Conservation (phyloP, 2,329 filamentous ascomycete genomes). For the Fusarium anguioides region DNA sequence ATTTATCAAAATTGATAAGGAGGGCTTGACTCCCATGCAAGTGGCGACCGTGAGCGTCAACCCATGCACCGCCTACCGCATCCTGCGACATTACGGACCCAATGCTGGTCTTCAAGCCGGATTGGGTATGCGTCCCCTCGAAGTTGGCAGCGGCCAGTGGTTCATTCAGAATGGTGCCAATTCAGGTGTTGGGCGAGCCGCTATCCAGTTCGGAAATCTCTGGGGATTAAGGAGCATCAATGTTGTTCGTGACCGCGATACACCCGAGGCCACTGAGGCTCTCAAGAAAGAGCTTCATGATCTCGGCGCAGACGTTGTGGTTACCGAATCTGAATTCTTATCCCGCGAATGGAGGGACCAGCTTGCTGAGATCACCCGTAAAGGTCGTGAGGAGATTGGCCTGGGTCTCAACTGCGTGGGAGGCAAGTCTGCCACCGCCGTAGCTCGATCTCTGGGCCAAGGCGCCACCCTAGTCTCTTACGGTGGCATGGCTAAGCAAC, state of each 20-base stretch:
- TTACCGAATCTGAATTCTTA: constrained; percentile 67
- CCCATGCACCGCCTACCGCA: constrained; percentile 92
- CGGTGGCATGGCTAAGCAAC: constrained; percentile 93
- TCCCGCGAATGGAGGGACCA: constrained; percentile 70
- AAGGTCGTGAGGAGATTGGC: constrained; percentile 76
- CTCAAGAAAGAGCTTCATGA: constrained; percentile 63
- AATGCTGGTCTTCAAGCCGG: constrained; percentile 58
- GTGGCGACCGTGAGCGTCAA: constrained; percentile 92
- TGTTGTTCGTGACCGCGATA: constrained; percentile 79
- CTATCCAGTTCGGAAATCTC: constrained; percentile 84
- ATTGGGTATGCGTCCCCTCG: constrained; percentile 58
- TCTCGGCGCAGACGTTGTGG: constrained; percentile 67
- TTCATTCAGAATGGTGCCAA: constrained; percentile 98
- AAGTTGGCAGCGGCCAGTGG: constrained; percentile 76
- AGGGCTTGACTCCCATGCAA: constrained; percentile 78
- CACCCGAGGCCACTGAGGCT: constrained; percentile 70
- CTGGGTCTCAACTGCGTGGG: constrained; percentile 95
- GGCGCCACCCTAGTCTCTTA: constrained; percentile 88
- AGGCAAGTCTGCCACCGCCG: constrained; percentile 81
- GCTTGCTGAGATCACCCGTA: constrained; percentile 74
- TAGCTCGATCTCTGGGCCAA: constrained; percentile 78
- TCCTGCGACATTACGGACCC: constrained; percentile 82
- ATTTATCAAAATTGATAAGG: constrained; percentile 77
- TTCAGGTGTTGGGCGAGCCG: constrained; percentile 88
- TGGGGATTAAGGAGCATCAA: constrained; percentile 96